Percentiles rank a stretch among this genome's conserved stretches.
Evolutionary conservation across 1,284 basidiomycete genomes (phyloP).

Genomic region (Marasmius fiardii): DNA sequence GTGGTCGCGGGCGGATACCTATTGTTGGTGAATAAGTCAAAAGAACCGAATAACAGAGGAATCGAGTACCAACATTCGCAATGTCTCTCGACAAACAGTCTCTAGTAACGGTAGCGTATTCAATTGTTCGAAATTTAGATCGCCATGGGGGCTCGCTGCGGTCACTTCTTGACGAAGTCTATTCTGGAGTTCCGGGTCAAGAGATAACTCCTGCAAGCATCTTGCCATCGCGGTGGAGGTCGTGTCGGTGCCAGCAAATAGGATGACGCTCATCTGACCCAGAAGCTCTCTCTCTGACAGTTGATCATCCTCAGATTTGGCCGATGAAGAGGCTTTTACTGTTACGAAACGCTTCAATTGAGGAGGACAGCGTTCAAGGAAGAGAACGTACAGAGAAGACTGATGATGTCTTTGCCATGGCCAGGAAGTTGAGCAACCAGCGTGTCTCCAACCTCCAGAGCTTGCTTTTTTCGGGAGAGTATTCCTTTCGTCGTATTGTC

Average conservation of each 20-base stretch:
- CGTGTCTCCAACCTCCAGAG: not conserved
- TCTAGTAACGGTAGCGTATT: not conserved
- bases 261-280: constrained; percentile 4
- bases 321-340: constrained; percentile 2
- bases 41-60: not conserved
- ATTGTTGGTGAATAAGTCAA: not conserved
- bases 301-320: not conserved
- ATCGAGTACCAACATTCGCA: not conserved
- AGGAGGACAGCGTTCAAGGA: no score
- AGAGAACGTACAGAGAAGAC: not conserved
- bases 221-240: not conserved
- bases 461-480: not conserved
- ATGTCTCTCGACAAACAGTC: not conserved
- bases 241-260: constrained; percentile 2
- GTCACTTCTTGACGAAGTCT: not conserved
- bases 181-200: not conserved
- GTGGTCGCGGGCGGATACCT: not conserved
- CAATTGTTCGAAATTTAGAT: not conserved
- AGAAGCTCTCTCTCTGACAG: constrained; percentile 2
- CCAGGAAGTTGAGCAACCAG: not conserved
- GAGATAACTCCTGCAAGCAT: not conserved
- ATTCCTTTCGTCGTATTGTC: not conserved
- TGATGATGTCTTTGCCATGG: not conserved
- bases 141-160: not conserved
- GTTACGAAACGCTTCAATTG: not conserved